Evolutionary conservation across 1,284 basidiomycete species (phyloP).

Genomic region (Neonothopanus nambi): DNA sequence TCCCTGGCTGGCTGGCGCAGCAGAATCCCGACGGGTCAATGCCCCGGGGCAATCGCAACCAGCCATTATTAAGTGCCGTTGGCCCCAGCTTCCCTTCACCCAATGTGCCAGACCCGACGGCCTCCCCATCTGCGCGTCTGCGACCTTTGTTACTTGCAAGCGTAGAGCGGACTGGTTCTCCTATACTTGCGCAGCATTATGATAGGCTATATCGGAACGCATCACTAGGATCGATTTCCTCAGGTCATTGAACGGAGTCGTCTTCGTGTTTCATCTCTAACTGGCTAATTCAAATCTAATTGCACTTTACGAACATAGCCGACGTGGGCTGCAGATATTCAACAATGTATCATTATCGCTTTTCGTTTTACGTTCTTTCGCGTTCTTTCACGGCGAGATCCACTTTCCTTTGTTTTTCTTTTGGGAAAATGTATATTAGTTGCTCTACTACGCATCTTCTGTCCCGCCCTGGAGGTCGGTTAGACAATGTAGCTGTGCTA

Average conservation of each 20-base stretch:
- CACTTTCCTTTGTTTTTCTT: too few species aligned
- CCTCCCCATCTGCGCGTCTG: slow-evolving; percentile 9
- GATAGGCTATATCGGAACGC: slow-evolving; percentile 11
- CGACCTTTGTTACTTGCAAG: slow-evolving; percentile 15
- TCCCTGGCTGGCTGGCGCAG: slow-evolving; percentile 18
- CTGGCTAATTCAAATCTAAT: too few species aligned
- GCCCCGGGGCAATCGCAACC: slow-evolving; percentile 14
- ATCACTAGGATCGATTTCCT: background rate
- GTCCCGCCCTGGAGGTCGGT: too few species aligned
- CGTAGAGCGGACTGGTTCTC: slow-evolving; percentile 16
- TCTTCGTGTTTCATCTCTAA: background rate
- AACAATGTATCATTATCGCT: too few species aligned
- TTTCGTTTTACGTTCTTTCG: too few species aligned
- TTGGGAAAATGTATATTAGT: too few species aligned
- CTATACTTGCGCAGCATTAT: slow-evolving; percentile 14
- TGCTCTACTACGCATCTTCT: too few species aligned
- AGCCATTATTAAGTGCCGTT: slow-evolving; percentile 20
- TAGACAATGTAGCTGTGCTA: too few species aligned
- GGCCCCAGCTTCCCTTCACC: slow-evolving; percentile 15
- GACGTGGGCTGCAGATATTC: too few species aligned
- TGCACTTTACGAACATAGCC: too few species aligned
- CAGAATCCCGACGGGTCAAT: slow-evolving; percentile 19
- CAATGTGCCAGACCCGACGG: background rate
- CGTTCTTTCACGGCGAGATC: too few species aligned
- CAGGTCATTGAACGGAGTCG: background rate